These are phyloP conservation scores for Trichoderma parareesei DNA, from an alignment of 495 filamentous ascomycete genomes.

Conservation along the genomic window DNA sequence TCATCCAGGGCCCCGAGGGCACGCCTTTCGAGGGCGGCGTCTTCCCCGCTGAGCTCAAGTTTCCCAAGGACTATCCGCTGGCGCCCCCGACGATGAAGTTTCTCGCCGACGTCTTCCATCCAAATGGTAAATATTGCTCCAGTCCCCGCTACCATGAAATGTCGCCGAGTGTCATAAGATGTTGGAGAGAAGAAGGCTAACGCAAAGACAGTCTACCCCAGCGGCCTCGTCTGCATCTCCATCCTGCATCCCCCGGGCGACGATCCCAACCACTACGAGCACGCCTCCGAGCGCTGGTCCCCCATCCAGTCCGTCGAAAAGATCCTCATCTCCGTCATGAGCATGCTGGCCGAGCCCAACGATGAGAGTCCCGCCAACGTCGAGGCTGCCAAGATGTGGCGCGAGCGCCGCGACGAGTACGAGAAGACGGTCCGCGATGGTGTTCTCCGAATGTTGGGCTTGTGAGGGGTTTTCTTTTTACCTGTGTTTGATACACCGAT, in stretches of 20 bases:
- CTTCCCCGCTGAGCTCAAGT: conserved; percentile 88
- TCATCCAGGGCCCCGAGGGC: conserved; percentile 90
- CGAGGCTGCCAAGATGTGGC: conserved; percentile 98
- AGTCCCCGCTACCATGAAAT: background rate
- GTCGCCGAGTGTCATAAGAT: background rate
- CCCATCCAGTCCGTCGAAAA: conserved; percentile 98
- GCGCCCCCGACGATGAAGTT: conserved; percentile 94
- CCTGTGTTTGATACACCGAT: too few relatives aligned
- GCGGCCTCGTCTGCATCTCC: conserved; percentile 89
- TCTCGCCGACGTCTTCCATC: conserved; percentile 86
- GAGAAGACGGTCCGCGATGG: conserved; percentile 79
- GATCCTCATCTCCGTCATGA: conserved; percentile 96
- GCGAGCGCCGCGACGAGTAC: conserved; percentile 75
- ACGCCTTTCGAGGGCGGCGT: conserved; percentile 94
- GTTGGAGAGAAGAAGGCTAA: background rate
- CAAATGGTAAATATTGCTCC: conserved; percentile 62
- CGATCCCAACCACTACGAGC: conserved; percentile 98
- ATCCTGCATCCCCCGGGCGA: conserved; percentile 98
- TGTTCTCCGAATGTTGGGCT: conserved; percentile 47
- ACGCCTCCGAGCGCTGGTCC: conserved; percentile 89
- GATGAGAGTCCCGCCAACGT: conserved; percentile 98
- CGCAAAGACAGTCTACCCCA: conserved; percentile 66
- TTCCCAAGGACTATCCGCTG: conserved; percentile 93
- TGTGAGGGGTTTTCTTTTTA: conserved; percentile 22
- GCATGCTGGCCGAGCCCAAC: conserved; percentile 97